These are phyloP conservation scores for Orobanche coerulescens DNA, from an alignment of 257 asterid genomes.

Conservation along the genomic window DNA sequence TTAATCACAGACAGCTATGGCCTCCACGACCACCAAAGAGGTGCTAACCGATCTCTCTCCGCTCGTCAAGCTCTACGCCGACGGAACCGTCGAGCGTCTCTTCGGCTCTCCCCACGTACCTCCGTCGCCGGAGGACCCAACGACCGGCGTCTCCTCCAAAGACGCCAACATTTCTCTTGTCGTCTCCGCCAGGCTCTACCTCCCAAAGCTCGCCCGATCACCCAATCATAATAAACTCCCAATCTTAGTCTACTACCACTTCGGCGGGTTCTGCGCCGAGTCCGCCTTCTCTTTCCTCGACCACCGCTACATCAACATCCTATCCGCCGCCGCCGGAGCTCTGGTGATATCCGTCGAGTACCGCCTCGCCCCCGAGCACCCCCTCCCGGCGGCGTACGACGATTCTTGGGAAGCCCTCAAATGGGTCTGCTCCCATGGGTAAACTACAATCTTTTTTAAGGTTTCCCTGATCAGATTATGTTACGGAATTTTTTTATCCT, in stretches of 20 bases:
- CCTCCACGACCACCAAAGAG: not conserved
- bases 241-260: conserved; percentile 30
- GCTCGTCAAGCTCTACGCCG: conserved; percentile 19
- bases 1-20: not conserved
- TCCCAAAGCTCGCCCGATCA: conserved; percentile 25
- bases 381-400: conserved; percentile 31
- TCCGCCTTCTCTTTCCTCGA: conserved; percentile 19
- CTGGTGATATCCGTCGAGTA: conserved; percentile 28
- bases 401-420: conserved; percentile 39
- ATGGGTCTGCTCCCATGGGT: conserved; percentile 28
- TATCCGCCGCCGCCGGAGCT: conserved; percentile 20
- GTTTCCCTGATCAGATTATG: too few species aligned
- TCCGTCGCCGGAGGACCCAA: conserved; percentile 28
- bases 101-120: conserved; percentile 1
- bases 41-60: conserved; percentile 15
- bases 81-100: conserved; percentile 22
- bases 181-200: conserved; percentile 33
- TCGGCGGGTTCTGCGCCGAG: conserved; percentile 33
- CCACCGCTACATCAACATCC: conserved; percentile 15
- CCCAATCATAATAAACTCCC: conserved; percentile 22
- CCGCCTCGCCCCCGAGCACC: conserved; percentile 50
- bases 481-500: too few species aligned
- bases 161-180: conserved; percentile 26
- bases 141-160: conserved; percentile 32
- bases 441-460: not conserved